These are phyloP conservation scores for Saccharomyces paradoxus DNA, from an alignment of 805 yeast species.

Conservation along the genomic window DNA sequence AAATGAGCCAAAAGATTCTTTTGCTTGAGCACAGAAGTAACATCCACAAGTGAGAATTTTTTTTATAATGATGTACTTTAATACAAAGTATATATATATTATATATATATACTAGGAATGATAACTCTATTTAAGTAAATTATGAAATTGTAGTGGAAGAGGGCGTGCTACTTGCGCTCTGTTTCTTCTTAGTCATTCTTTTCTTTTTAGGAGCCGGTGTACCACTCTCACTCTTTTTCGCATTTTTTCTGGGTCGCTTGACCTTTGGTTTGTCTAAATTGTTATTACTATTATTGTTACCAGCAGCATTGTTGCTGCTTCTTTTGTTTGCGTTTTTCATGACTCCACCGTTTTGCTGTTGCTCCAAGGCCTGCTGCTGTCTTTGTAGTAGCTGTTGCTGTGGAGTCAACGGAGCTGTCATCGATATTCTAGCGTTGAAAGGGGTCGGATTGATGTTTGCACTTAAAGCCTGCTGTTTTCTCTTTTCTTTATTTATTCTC, in stretches of 20 bases:
- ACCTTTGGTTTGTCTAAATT: conserved; percentile 20
- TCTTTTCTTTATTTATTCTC: conserved; percentile 55
- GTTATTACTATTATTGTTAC: neutral
- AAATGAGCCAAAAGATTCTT: conserved; percentile 29
- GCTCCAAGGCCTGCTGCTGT: conserved; percentile 27
- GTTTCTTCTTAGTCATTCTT: conserved; percentile 23
- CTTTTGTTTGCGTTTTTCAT: conserved; percentile 7
- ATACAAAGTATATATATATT: neutral
- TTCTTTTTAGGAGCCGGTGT: conserved; percentile 21
- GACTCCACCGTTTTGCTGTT: conserved; percentile 11
- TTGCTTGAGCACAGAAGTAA: conserved; percentile 11
- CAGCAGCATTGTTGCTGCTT: conserved; percentile 2
- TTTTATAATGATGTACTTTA: neutral
- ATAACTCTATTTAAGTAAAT: neutral
- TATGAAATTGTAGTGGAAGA: neutral
- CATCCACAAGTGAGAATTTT: neutral
- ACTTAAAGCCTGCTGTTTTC: conserved; percentile 35
- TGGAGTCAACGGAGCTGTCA: conserved; percentile 23
- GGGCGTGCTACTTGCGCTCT: conserved; percentile 2
- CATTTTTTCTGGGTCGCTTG: conserved; percentile 27
- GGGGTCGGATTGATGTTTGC: conserved; percentile 7
- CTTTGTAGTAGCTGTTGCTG: conserved; percentile 27
- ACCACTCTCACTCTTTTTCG: conserved; percentile 14
- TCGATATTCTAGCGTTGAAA: conserved; percentile 28
- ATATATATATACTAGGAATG: neutral